Percentiles rank a stretch among this genome's conserved stretches.
Evolutionary conservation across 768 basidiomycete species (phyloP).

Genomic region (Pulveroboletus sp.): DNA sequence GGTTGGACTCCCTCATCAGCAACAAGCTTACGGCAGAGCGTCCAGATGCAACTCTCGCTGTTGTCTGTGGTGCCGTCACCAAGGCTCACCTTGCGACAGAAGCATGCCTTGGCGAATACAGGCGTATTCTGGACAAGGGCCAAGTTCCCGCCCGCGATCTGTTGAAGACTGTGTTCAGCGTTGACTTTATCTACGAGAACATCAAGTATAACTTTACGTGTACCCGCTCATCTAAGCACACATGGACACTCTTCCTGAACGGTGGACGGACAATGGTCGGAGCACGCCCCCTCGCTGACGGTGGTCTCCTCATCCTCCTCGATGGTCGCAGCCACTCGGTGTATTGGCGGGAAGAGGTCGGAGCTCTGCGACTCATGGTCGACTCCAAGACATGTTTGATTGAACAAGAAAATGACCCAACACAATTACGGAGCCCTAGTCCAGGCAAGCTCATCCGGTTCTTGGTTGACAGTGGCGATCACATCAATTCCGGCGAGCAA

Average conservation of each 20-base stretch:
- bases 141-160: constrained; percentile 94
- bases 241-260: constrained; percentile 95
- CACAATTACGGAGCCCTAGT: constrained; percentile 91
- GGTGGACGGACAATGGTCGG: constrained; percentile 92
- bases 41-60: constrained; percentile 87
- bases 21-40: constrained; percentile 96
- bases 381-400: constrained; percentile 98
- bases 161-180: constrained; percentile 91
- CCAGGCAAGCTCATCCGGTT: constrained; percentile 95
- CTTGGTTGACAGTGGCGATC: constrained; percentile 95
- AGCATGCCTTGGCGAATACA: constrained; percentile 89
- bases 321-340: constrained; percentile 95
- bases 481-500: constrained; percentile 92
- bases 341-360: constrained; percentile 98
- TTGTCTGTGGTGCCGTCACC: constrained; percentile 93
- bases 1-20: constrained; percentile 96
- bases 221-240: constrained; percentile 80
- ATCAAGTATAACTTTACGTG: constrained; percentile 93
- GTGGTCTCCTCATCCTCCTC: constrained; percentile 85
- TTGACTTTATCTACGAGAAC: constrained; percentile 98
- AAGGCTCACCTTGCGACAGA: constrained; percentile 91
- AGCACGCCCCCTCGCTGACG: constrained; percentile 88
- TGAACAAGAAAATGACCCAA: constrained; percentile 99
- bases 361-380: constrained; percentile 85
- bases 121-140: constrained; percentile 93